These are phyloP conservation scores for Linnemannia zychae DNA, from an alignment of 192 early-diverging fungal genomes.

Conservation along the genomic window DNA sequence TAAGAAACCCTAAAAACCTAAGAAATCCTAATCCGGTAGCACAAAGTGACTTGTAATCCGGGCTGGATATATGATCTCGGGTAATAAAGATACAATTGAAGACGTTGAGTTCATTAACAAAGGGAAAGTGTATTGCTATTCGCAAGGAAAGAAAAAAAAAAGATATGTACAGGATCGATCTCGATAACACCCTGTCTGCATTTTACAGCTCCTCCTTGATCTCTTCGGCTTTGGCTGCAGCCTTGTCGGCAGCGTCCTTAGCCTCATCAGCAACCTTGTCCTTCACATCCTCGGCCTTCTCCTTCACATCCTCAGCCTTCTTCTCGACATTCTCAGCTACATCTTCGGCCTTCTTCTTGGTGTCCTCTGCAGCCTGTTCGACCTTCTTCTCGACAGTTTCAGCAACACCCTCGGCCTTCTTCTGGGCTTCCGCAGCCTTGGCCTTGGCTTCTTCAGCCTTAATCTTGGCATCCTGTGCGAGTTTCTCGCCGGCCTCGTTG, in stretches of 20 bases:
- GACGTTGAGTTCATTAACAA: too few relatives aligned
- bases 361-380: neutral
- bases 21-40: too few relatives aligned
- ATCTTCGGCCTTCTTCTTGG: neutral
- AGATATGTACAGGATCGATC: neutral
- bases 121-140: too few relatives aligned
- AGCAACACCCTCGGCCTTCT: neutral
- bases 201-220: constrained; percentile 30
- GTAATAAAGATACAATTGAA: too few relatives aligned
- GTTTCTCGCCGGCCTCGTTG: constrained; percentile 21
- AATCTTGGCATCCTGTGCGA: constrained; percentile 15
- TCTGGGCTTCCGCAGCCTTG: constrained; percentile 13
- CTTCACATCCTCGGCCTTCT: constrained; percentile 12
- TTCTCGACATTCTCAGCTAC: neutral
- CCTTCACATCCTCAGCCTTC: neutral
- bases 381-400: neutral
- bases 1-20: too few relatives aligned
- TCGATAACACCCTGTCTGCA: neutral
- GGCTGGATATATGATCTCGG: too few relatives aligned
- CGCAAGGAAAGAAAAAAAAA: too few relatives aligned
- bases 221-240: constrained; percentile 21
- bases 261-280: constrained; percentile 25
- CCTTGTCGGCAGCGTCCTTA: constrained; percentile 11
- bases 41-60: too few relatives aligned
- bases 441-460: constrained; percentile 3